These are phyloP conservation scores for Xylaria venustula DNA, from an alignment of 495 filamentous ascomycete genomes.

Conservation along the genomic window DNA sequence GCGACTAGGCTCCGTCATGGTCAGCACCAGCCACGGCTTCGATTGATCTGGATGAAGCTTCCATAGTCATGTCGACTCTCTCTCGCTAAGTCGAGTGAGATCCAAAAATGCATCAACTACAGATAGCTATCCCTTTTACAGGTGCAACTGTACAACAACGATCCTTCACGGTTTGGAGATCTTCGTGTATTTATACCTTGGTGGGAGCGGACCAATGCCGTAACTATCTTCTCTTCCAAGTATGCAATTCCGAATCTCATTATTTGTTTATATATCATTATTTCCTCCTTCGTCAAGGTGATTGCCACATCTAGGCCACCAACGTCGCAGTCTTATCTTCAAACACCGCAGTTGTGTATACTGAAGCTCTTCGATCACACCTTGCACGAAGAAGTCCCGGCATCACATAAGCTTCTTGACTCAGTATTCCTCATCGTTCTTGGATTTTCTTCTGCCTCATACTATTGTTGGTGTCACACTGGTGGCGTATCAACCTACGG, in stretches of 20 bases:
- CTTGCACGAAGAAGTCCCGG: neutral
- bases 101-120: slow-evolving; percentile 1
- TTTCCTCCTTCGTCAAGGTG: slow-evolving; percentile 3
- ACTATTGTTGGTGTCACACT: neutral
- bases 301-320: slow-evolving; percentile 2
- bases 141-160: neutral
- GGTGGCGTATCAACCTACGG: neutral
- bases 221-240: neutral
- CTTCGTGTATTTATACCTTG: too few species aligned
- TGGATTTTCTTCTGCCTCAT: neutral
- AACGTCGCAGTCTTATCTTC: neutral
- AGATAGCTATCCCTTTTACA: neutral
- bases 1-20: neutral
- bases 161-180: too few species aligned
- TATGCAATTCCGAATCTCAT: neutral
- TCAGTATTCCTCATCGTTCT: neutral
- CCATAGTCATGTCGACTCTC: neutral
- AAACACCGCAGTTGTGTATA: neutral
- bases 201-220: too few species aligned
- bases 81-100: neutral
- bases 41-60: neutral
- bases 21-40: slow-evolving; percentile 2
- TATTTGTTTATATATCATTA: slow-evolving; percentile 1
- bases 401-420: neutral
- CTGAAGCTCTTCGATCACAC: neutral